A percentile compares a stretch with the other conserved stretches of the same genome.
phyloP scores from a whole-genome alignment of 140 eudicot species.

The Senecio squalidus region DNA sequence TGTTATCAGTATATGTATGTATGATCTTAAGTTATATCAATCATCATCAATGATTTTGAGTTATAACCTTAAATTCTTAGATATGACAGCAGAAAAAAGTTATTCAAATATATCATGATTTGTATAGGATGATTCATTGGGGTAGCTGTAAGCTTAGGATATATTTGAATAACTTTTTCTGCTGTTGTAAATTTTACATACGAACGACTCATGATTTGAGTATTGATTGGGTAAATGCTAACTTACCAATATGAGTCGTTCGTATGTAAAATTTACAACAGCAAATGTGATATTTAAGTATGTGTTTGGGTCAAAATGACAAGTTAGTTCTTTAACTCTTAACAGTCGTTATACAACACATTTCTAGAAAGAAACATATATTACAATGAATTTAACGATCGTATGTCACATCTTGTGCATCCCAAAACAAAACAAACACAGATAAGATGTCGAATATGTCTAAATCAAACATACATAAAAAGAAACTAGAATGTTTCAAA shows the following conservation, averaged over 20 bases:
- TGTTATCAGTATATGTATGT: background rate
- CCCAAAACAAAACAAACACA: background rate
- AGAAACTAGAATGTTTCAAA: conserved; percentile 1
- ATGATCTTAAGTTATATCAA: background rate
- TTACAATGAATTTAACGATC: too few species aligned
- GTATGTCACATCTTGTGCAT: background rate
- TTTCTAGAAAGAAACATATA: too few species aligned
- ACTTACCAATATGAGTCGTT: background rate
- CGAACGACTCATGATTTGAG: background rate
- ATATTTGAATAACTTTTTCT: too few species aligned
- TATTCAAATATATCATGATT: background rate
- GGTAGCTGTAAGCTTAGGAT: too few species aligned
- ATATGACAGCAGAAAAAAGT: background rate
- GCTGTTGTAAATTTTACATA: background rate
- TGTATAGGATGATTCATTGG: too few species aligned
- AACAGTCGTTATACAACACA: too few species aligned
- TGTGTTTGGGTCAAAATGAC: background rate
- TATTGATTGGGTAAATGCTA: background rate
- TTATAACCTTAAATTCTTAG: background rate
- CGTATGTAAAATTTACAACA: background rate
- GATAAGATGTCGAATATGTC: background rate
- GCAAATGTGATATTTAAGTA: background rate
- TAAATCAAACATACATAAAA: background rate
- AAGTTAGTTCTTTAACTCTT: background rate
- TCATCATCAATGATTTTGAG: background rate